Percentiles rank a stretch among this genome's conserved stretches.
phyloP scores from a whole-genome alignment of 2,329 filamentous ascomycete species.

The Aspergillus caelatus region DNA sequence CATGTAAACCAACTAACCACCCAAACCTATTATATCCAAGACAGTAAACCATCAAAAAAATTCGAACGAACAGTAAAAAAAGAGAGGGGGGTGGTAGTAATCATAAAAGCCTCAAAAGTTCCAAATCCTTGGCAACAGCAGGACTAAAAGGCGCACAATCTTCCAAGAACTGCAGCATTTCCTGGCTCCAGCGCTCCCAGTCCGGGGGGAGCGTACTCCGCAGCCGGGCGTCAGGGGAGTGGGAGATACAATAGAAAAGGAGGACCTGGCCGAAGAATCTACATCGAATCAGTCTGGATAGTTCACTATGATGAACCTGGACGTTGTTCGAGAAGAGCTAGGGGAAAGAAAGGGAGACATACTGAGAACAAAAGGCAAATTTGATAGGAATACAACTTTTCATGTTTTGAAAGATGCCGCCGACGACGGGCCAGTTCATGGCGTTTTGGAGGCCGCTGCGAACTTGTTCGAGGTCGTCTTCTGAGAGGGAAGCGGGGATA shows the following conservation, averaged over 20 bases:
- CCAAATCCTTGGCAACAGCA: slow-evolving; percentile 43
- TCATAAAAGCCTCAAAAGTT: slow-evolving; percentile 38
- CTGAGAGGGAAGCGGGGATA: slow-evolving; percentile 38
- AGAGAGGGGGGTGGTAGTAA: background rate
- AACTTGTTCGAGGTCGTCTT: slow-evolving; percentile 44
- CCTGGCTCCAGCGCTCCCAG: slow-evolving; percentile 46
- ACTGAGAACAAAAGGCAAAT: slow-evolving; percentile 47
- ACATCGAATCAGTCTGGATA: background rate
- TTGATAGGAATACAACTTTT: slow-evolving; percentile 47
- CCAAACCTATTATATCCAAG: background rate
- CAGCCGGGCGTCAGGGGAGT: slow-evolving; percentile 38
- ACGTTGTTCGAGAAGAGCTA: too few relatives aligned
- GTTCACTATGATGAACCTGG: background rate
- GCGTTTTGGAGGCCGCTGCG: slow-evolving; percentile 42
- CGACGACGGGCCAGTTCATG: slow-evolving; percentile 46
- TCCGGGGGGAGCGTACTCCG: slow-evolving; percentile 40
- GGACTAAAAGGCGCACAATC: slow-evolving; percentile 42
- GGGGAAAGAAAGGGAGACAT: slow-evolving; percentile 10
- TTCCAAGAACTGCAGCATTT: slow-evolving; percentile 45
- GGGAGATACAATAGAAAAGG: slow-evolving; percentile 45
- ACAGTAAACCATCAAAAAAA: background rate
- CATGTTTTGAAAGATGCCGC: slow-evolving; percentile 44
- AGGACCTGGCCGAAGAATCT: slow-evolving; percentile 48
- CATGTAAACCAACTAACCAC: background rate
- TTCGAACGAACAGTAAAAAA: background rate